Percentiles rank a stretch among this genome's conserved stretches.
These are phyloP conservation scores for Eutypella sp. DNA, from an alignment of 2,329 filamentous ascomycete species.

Conservation along the genomic window DNA sequence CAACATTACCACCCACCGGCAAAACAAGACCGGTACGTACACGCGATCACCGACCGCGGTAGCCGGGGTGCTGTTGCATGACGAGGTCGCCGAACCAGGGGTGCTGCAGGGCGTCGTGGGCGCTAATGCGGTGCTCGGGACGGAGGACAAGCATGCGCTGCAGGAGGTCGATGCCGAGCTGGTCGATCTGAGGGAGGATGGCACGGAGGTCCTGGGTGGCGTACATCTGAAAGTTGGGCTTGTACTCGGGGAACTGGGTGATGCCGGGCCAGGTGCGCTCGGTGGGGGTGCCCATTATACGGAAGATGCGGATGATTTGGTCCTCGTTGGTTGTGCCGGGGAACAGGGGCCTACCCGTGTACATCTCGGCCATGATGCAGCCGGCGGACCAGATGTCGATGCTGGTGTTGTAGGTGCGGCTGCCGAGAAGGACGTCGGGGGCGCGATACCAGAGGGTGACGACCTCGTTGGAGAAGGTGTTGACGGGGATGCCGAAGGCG, in stretches of 20 bases:
- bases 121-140: conserved; percentile 86
- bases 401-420: conserved; percentile 96
- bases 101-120: conserved; percentile 79
- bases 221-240: conserved; percentile 89
- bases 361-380: conserved; percentile 99
- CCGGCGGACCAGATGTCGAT: conserved; percentile 99
- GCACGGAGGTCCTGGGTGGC: conserved; percentile 83
- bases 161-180: conserved; percentile 78
- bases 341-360: conserved; percentile 90
- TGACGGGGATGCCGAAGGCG: conserved; percentile 94
- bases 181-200: conserved; percentile 87
- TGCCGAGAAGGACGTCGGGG: conserved; percentile 89
- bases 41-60: conserved; percentile 37
- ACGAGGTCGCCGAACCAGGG: conserved; percentile 84
- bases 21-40: too few species aligned
- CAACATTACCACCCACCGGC: too few species aligned
- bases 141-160: conserved; percentile 88
- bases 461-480: conserved; percentile 97
- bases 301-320: conserved; percentile 94
- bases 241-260: conserved; percentile 94
- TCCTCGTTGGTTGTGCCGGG: conserved; percentile 98
- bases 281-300: conserved; percentile 95
- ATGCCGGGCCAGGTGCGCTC: conserved; percentile 96
- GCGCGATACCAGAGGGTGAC: conserved; percentile 97
- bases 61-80: conserved; percentile 45